These are phyloP conservation scores for Plectosphaerella plurivora DNA, from an alignment of 2,329 filamentous ascomycete genomes.

Conservation along the genomic window DNA sequence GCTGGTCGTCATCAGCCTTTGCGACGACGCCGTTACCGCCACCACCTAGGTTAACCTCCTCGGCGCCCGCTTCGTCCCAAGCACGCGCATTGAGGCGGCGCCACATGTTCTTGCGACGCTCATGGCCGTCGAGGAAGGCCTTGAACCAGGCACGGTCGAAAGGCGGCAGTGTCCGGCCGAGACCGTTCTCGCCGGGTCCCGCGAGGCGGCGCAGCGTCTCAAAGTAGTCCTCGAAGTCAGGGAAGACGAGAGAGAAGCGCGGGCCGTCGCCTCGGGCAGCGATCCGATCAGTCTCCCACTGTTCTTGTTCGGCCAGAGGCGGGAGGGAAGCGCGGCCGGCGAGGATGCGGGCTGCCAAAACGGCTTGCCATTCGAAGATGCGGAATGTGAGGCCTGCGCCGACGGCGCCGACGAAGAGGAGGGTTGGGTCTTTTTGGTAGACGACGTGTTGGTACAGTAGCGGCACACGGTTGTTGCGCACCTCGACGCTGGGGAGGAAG, in stretches of 20 bases:
- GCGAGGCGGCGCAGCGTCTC: slow-evolving; percentile 47
- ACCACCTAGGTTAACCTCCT: not conserved
- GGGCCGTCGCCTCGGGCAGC: slow-evolving; percentile 49
- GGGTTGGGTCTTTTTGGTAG: slow-evolving; percentile 46
- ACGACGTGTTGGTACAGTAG: slow-evolving; percentile 56
- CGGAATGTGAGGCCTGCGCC: slow-evolving; percentile 60
- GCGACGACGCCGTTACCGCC: not conserved
- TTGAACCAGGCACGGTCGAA: slow-evolving; percentile 43
- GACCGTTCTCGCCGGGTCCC: slow-evolving; percentile 34
- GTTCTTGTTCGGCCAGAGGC: slow-evolving; percentile 37
- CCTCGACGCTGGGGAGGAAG: slow-evolving; percentile 48
- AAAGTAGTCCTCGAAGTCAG: slow-evolving; percentile 63
- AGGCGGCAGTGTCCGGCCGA: slow-evolving; percentile 38
- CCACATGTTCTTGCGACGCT: slow-evolving; percentile 56
- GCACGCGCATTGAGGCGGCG: slow-evolving; percentile 36
- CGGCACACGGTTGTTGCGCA: slow-evolving; percentile 51
- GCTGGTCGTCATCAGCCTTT: not conserved
- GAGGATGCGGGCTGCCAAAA: slow-evolving; percentile 54
- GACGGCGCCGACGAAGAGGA: slow-evolving; percentile 56
- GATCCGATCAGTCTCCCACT: slow-evolving; percentile 56
- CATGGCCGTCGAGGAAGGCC: slow-evolving; percentile 49
- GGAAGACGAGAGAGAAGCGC: slow-evolving; percentile 52
- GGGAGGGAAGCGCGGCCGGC: slow-evolving; percentile 51
- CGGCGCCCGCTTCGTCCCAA: not conserved
- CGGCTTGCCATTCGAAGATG: slow-evolving; percentile 65